These are phyloP conservation scores for Aureobasidium sp. DNA, from an alignment of 2,329 filamentous ascomycete genomes.

Conservation along the genomic window DNA sequence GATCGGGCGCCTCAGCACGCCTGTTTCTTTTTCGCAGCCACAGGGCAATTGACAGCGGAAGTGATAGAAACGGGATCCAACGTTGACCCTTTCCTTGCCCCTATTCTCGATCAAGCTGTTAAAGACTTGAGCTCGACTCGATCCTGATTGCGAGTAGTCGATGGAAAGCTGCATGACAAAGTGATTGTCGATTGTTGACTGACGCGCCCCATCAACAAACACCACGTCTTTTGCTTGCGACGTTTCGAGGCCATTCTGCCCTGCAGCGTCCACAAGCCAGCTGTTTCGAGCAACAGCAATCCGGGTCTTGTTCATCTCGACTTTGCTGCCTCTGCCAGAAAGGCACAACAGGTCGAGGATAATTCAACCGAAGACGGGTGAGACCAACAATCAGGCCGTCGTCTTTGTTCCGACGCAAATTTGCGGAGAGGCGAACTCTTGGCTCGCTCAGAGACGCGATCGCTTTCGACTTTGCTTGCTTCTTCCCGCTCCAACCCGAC, in stretches of 20 bases:
- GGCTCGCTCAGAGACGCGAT: slow-evolving; percentile 10
- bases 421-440: slow-evolving; percentile 16
- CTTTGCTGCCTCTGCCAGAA: neutral
- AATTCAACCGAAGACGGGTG: neutral
- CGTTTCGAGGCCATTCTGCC: neutral
- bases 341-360: neutral
- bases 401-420: slow-evolving; percentile 4
- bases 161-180: slow-evolving; percentile 1
- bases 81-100: slow-evolving; percentile 8
- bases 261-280: neutral
- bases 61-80: slow-evolving; percentile 12
- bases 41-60: neutral
- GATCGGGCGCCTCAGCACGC: slow-evolving; percentile 6
- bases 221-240: slow-evolving; percentile 8
- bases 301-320: no score
- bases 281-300: neutral
- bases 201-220: slow-evolving; percentile 13
- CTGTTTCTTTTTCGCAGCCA: slow-evolving; percentile 6
- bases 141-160: neutral
- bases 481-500: slow-evolving; percentile 11
- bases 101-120: slow-evolving; percentile 7
- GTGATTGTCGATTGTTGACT: slow-evolving; percentile 8
- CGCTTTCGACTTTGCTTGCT: slow-evolving; percentile 1
- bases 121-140: neutral
- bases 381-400: neutral